Percentiles rank a stretch among this genome's conserved stretches.
These are phyloP conservation scores for Reticulascus tulasneorum DNA, from an alignment of 2,329 filamentous ascomycete genomes.

Conservation along the genomic window DNA sequence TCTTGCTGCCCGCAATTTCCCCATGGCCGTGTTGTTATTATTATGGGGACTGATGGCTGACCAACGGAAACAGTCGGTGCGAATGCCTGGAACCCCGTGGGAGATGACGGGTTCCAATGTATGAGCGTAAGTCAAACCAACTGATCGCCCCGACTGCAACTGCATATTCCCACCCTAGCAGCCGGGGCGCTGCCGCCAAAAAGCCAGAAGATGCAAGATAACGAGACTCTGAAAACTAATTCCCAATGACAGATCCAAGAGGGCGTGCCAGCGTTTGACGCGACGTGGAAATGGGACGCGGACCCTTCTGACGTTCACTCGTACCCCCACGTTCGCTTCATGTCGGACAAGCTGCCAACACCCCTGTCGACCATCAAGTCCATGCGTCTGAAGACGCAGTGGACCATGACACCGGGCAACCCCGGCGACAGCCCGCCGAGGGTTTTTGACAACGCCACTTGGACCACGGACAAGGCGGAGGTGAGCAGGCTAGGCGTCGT, in stretches of 20 bases:
- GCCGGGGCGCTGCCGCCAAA: too few relatives aligned
- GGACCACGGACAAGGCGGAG: conserved; percentile 17
- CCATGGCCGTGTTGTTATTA: neutral
- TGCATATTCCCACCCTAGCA: too few relatives aligned
- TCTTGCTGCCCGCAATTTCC: neutral
- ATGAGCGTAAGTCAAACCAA: conserved; percentile 23
- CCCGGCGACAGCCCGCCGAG: conserved; percentile 15
- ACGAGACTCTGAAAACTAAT: too few relatives aligned
- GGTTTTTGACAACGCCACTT: conserved; percentile 12
- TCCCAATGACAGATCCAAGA: conserved; percentile 21
- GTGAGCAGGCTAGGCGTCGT: conserved; percentile 16
- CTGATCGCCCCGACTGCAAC: too few relatives aligned
- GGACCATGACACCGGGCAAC: conserved; percentile 24
- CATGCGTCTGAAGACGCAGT: conserved; percentile 20
- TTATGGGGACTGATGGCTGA: conserved; percentile 3
- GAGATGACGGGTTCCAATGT: conserved; percentile 23
- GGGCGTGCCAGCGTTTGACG: conserved; percentile 23
- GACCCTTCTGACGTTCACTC: conserved; percentile 23
- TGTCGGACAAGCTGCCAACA: conserved; percentile 19
- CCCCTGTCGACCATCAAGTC: conserved; percentile 23
- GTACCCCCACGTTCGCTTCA: conserved; percentile 28
- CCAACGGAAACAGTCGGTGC: conserved; percentile 18
- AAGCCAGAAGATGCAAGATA: too few relatives aligned
- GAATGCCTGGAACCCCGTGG: conserved; percentile 26
- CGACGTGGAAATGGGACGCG: conserved; percentile 26